Evolutionary conservation across 345 rosid genomes (phyloP).

Genomic region (Salix purpurea): DNA sequence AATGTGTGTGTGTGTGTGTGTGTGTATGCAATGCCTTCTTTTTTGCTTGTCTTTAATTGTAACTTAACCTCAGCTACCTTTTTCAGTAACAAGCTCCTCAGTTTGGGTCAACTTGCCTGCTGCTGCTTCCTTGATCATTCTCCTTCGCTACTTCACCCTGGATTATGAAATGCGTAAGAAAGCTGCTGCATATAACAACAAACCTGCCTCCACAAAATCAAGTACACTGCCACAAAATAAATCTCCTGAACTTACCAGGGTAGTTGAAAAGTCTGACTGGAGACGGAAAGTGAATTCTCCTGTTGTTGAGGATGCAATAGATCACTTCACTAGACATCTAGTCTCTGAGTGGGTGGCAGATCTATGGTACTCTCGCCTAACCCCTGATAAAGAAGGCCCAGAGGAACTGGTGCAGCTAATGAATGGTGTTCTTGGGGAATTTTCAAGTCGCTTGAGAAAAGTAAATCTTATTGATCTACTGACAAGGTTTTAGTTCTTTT

Average conservation of each 20-base stretch:
- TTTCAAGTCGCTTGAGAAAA: conserved; percentile 70
- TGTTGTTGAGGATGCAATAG: conserved; percentile 82
- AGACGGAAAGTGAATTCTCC: conserved; percentile 86
- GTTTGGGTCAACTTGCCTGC: conserved; percentile 93
- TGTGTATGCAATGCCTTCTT: not conserved
- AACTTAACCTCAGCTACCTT: conserved; percentile 15
- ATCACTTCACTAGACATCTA: conserved; percentile 74
- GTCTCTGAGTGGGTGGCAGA: conserved; percentile 89
- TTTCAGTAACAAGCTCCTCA: conserved; percentile 94
- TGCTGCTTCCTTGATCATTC: conserved; percentile 71
- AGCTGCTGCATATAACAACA: conserved; percentile 59
- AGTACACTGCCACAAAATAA: conserved; percentile 33
- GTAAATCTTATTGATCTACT: conserved; percentile 84
- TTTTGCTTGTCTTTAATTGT: conserved; percentile 10
- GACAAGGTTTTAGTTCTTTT: conserved; percentile 55
- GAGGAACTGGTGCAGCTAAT: conserved; percentile 75
- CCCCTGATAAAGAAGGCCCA: conserved; percentile 85
- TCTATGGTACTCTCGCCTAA: conserved; percentile 90
- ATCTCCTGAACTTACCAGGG: conserved; percentile 41
- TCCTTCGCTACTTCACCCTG: conserved; percentile 75
- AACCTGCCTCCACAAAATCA: conserved; percentile 29
- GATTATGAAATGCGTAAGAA: conserved; percentile 80
- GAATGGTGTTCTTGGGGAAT: conserved; percentile 73
- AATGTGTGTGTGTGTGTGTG: not conserved
- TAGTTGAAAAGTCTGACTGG: conserved; percentile 60